Evolutionary conservation across 2,329 filamentous ascomycete species (phyloP), one percentile per base, ranked within the genome.

Genomic region (Cladosporium halotolerans): DNA sequence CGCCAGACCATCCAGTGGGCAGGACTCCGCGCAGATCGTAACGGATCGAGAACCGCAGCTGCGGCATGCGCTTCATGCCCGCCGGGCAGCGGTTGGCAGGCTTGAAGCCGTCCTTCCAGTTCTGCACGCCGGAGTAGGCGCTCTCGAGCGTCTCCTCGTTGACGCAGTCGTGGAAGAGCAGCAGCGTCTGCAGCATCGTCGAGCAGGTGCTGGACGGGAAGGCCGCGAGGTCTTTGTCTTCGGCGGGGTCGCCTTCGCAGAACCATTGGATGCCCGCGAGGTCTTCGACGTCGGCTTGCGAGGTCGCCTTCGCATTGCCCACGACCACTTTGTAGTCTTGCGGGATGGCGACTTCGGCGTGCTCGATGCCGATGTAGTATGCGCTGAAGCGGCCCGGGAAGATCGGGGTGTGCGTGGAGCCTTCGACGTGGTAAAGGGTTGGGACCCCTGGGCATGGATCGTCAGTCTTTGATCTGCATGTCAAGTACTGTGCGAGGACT

Each of bases 31-130:
- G 70, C 5, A 75, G 61, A 53, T 77, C 75, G 60, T 75, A 77
- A 39, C 74, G 72, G 55, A 76, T 72, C 41, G 69, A 72, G 66
- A 76, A 76, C 45, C 75, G 71, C 7, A 77, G 69, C 59, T 74
- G 73, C 3, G 74, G 72, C 66, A 77, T 76, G 4, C 67, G 65
- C 60, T 73, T 73, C 68, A 72, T 75, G 55, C 69, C 71, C 9
- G 59, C 55, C 1, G 75, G 75, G 56, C 75, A 77, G 57, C 72
- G 71, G 13, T 60, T 57, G 9, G 64, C 64, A 2, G 61, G 58
- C 45, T 36, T 52, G 28, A 23, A 36, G 46, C 60, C 60, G 56
- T 63, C 60, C 55, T 72, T 69, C 23, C 23, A 28, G 23, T 28
- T 28, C 23, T 28, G 23, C 23, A 7, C 7, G 23, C 23, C 23